Conservation (phyloP, 208 protist species). For the Wallacemonas sp. region DNA sequence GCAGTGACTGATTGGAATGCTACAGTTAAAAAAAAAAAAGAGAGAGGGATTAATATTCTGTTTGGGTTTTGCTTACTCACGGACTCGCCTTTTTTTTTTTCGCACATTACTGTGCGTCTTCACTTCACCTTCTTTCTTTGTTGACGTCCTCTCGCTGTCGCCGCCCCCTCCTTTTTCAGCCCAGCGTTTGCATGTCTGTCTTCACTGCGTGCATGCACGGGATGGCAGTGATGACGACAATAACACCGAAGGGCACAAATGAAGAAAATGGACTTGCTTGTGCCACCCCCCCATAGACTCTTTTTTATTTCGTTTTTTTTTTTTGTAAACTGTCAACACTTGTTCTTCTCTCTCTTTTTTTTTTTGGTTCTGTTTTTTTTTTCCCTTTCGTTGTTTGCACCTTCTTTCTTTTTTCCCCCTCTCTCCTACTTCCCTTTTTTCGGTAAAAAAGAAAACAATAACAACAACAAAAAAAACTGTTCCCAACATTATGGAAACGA, state of each 20-base stretch:
- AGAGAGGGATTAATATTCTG: too few relatives aligned
- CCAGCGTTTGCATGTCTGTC: too few relatives aligned
- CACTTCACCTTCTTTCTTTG: neutral
- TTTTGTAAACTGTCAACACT: too few relatives aligned
- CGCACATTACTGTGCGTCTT: neutral
- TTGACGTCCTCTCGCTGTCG: neutral
- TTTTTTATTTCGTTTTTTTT: constrained; percentile 2
- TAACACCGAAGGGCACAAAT: neutral
- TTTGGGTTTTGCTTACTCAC: neutral
- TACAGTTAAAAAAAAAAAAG: too few relatives aligned
- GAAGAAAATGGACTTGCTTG: neutral
- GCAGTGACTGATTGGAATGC: neutral
- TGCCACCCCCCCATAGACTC: neutral
- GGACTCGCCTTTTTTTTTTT: constrained; percentile 8
- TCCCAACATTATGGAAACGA: too few relatives aligned
- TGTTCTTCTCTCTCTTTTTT: constrained; percentile 12
- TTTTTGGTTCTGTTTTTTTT: constrained; percentile 11
- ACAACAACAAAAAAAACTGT: too few relatives aligned
- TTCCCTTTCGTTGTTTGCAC: constrained; percentile 7
- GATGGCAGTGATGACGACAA: neutral
- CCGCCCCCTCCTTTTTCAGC: too few relatives aligned
- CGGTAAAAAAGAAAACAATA: too few relatives aligned
- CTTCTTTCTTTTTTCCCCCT: constrained; percentile 10
- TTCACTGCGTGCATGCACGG: too few relatives aligned
- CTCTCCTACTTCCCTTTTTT: constrained; percentile 5